Base-by-base conservation (phyloP, 306 rosid genomes). In the Medicago lupulina region DNA sequence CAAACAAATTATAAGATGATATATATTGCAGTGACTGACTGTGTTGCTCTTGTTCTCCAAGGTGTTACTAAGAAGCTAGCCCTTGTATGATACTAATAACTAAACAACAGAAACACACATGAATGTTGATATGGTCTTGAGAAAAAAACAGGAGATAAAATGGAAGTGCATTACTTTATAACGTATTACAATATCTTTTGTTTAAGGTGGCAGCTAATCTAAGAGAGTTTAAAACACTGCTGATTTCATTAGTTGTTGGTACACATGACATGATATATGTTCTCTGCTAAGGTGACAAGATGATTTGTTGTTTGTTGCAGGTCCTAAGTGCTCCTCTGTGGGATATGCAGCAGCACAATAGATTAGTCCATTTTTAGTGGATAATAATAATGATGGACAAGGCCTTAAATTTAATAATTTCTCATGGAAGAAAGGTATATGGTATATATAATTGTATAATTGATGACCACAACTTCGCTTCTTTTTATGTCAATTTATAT, bases 301-400 rank as follows among this genome's bases (percentile, higher is more conserved):
- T 80, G 81, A 44, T 77, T 58, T 53, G 55, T 18, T 77, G 88
- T 82, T 85, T n/a, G n/a, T n/a, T n/a, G 69, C 83, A 93, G 98
- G 98, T 38, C 98, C 97, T 71, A 97, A 97, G 85, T 93, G 98
- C 89, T 93, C 98, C 75, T 93, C 97, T 84, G 98, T 93, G 85
- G 98, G 98, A 78, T 93, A 93, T 71, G 98, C 97, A 80, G 98
- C 98, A 87, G 91, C 97, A 81, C 98, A 93, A 66, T 97, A 93
- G 89, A 93, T 93, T 83, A 97, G 97, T 75, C 98, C 98, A 59
- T 93, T 93, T 84, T 67, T 91, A 88, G 96, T 93, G 88, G 93
- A 87, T 77, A 82, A 65, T 54, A 90, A 86, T 74, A 82, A 65
- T 59, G 79, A 88, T 87, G 91, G 95, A 17, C 71, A 86, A 2